These are phyloP conservation scores for Colletotrichum nymphaeae DNA, from an alignment of 2,329 filamentous ascomycete genomes.

Conservation along the genomic window DNA sequence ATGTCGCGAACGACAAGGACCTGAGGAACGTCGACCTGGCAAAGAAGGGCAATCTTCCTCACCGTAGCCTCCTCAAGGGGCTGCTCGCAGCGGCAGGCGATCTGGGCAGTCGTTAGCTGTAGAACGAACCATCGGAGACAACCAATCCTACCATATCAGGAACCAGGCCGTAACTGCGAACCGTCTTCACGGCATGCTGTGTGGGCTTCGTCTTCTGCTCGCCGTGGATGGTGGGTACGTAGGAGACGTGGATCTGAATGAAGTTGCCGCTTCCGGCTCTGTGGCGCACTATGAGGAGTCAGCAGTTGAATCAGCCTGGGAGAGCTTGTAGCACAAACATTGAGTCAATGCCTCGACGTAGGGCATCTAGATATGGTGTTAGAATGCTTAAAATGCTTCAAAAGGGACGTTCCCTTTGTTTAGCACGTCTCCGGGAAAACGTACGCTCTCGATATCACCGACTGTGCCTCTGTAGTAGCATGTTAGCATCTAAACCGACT, in stretches of 20 bases:
- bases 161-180: conserved; percentile 82
- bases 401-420: background rate
- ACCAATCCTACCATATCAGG: conserved; percentile 71
- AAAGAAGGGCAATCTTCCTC: conserved; percentile 89
- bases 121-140: background rate
- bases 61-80: conserved; percentile 80
- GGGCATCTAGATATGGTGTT: conserved; percentile 61
- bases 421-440: background rate
- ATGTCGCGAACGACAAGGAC: conserved; percentile 93
- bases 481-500: background rate
- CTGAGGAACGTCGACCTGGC: conserved; percentile 86
- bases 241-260: conserved; percentile 88
- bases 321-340: conserved; percentile 39
- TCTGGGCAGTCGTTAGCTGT: conserved; percentile 57
- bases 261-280: conserved; percentile 83
- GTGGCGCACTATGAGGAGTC: conserved; percentile 61
- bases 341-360: conserved; percentile 90
- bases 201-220: conserved; percentile 98
- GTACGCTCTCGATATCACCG: conserved; percentile 81
- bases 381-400: background rate
- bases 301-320: background rate
- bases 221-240: conserved; percentile 77
- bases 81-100: conserved; percentile 90
- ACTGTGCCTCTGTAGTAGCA: conserved; percentile 40
- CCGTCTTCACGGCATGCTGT: conserved; percentile 86